Base-by-base conservation (phyloP, 139 green algal genomes). In the Coccomyxa sp. region DNA sequence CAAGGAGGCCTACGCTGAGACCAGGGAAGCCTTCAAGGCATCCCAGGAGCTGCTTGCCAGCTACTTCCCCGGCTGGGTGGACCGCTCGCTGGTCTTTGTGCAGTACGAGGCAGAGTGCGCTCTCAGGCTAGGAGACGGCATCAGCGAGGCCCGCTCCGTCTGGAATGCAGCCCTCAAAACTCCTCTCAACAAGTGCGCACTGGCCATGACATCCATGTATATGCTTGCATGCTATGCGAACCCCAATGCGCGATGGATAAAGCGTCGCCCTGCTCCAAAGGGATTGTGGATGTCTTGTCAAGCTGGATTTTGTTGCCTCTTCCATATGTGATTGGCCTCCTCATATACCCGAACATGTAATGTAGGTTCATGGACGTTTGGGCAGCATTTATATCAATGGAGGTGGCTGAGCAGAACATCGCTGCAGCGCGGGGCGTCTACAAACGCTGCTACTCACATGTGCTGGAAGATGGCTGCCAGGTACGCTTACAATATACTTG, bases 61-160 rank as follows among this genome's bases (percentile, higher is more conserved):
- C 0, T 90, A 87, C 77, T 95, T 94, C 70, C 88, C 88, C 0
- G 85, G 90, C 50, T 80, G 79, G 10, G 6, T 87, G 29, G 92
- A 95, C 79, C 75, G 74, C 38, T 70, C 22, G 16, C 77, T 88
- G 75, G 82, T 82, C 35, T 74, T 96, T 76, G 76, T 83, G 5
- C 76, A 72, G 31, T 97, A 96, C 82, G 91, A 86, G 86, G 87
- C 89, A 6, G 85, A 93, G 68, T 93, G 86, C 41, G 91, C 94
- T 81, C 70, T 82, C 36, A 40, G 78, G 36, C 29, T 94, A 39
- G 71, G 78, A 12, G 50, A 82, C 0, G 88, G 93, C 68, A 3
- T 86, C 29, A 68, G 72, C 18, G 88, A 83, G 14, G 90, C 91
- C 7, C 58, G 89, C 0, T 82, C 79, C 6, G 88, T 95, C 58